Percentiles rank a stretch among this genome's conserved stretches.
These are phyloP conservation scores for Malassezia sympodialis DNA, from an alignment of 1,284 basidiomycete species.

Conservation along the genomic window DNA sequence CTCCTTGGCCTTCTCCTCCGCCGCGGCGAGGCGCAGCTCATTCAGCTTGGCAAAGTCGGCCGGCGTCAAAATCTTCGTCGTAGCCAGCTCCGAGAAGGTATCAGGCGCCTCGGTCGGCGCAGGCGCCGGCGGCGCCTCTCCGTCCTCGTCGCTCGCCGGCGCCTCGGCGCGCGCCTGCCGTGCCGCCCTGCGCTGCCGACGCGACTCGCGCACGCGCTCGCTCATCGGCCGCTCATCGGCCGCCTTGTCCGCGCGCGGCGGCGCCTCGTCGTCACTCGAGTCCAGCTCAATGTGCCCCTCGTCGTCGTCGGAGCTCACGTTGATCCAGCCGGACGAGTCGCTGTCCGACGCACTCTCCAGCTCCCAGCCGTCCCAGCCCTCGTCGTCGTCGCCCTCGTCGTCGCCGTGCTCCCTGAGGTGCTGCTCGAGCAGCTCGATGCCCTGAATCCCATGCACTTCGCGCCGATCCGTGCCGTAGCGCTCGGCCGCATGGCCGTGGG, in stretches of 20 bases:
- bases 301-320: conserved; percentile 66
- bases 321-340: conserved; percentile 61
- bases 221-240: conserved; percentile 14
- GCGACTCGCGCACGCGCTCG: conserved; percentile 24
- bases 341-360: conserved; percentile 61
- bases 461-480: conserved; percentile 73
- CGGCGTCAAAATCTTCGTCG: conserved; percentile 90
- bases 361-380: conserved; percentile 84
- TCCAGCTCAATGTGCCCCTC: conserved; percentile 54
- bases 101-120: conserved; percentile 20
- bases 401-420: conserved; percentile 49
- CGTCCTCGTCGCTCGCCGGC: conserved; percentile 36
- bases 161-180: conserved; percentile 30
- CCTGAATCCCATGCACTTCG: conserved; percentile 69
- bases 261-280: conserved; percentile 64
- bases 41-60: conserved; percentile 90
- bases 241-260: conserved; percentile 19
- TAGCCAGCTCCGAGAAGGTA: conserved; percentile 53
- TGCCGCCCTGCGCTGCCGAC: conserved; percentile 21
- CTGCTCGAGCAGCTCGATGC: conserved; percentile 50
- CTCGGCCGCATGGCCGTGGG: conserved; percentile 42
- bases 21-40: conserved; percentile 68
- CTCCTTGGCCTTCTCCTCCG: conserved; percentile 56
- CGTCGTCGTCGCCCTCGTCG: conserved; percentile 54
- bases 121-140: conserved; percentile 29